Base-by-base conservation (phyloP, 2,329 filamentous ascomycete species). In the Neoscytalidium dimidiatum region DNA sequence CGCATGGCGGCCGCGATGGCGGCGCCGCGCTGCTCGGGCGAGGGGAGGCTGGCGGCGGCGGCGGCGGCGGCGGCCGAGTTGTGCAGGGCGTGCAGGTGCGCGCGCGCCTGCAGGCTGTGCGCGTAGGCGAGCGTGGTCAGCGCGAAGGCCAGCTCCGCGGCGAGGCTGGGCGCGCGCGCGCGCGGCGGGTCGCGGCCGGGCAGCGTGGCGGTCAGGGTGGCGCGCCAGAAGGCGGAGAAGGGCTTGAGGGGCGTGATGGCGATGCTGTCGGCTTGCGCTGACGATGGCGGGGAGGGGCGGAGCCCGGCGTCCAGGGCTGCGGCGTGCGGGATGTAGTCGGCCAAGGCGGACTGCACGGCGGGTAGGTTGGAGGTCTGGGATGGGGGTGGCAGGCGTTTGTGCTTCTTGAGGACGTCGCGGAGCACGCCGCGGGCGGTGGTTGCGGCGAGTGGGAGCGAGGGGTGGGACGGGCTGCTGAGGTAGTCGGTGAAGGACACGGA, bases 341-440 rank as follows among this genome's bases (percentile, higher is more conserved):
- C 88, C 11, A 97, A 74, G 43, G 88, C 86, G 35, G 88, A 84
- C 63, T 92, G 82, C 41, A 98, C 83, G 5, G 85, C 85, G 26
- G 87, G 83, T 5, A 99, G 84, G 73, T 92, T 88, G 23, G 88
- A 83, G 5, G 87, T 81, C 76, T 92, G 91, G 26, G 91, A 88
- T 9, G 86, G 75, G 8, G 90, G 83, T 3, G 91, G 85, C n/a
- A 97, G 86, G 61, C 92, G 88, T 78, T 97, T 98, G 83, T 97
- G 89, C 71, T 88, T 88, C 80, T 98, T 98, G 66, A 99, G 84
- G 2, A 88, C 86, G 77, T 94, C 89, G 71, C 92, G 89, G 60
- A 97, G 85, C 19, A 96, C 87, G 70, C 91, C 91, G 66, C 95
- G 92, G 73, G 92, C 88, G 8, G 92, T 94, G 69, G 93, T 94